Percentiles rank a stretch among this genome's conserved stretches.
Conservation (phyloP, 345 rosid species). For the Salix udensis region DNA sequence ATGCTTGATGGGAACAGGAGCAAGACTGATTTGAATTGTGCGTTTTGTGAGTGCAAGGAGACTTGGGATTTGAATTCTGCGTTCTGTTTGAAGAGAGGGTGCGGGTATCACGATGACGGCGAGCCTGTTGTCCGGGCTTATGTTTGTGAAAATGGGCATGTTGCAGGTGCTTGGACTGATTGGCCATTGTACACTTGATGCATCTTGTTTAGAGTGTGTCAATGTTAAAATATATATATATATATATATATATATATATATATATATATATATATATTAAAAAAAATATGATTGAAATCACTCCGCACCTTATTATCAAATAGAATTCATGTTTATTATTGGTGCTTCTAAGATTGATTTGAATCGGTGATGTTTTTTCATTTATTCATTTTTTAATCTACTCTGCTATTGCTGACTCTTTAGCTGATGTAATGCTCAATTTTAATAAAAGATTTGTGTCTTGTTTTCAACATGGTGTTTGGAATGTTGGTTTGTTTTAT, state of each 20-base stretch:
- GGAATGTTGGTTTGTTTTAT: not conserved
- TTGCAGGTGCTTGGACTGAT: conserved; percentile 92
- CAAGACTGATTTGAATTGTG: conserved; percentile 64
- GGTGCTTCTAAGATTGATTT: not conserved
- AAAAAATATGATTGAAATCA: too few relatives aligned
- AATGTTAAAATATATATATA: too few relatives aligned
- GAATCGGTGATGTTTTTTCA: not conserved
- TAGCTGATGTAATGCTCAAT: not conserved
- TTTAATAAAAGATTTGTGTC: not conserved
- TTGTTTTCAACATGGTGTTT: not conserved
- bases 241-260: too few relatives aligned
- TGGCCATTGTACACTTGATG: conserved; percentile 63
- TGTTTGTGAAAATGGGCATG: conserved; percentile 96
- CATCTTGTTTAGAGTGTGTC: not conserved
- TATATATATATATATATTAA: too few relatives aligned
- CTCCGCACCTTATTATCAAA: too few relatives aligned
- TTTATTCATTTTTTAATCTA: not conserved
- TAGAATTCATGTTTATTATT: too few relatives aligned
- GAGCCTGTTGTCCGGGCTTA: conserved; percentile 94
- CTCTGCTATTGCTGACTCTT: not conserved
- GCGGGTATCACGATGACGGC: conserved; percentile 85
- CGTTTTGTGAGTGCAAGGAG: conserved; percentile 67
- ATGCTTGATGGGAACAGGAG: conserved; percentile 62
- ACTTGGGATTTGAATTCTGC: conserved; percentile 92
- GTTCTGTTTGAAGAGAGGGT: conserved; percentile 75